Evolutionary conservation across 1,284 basidiomycete genomes (phyloP).

Genomic region (Apiotrichum sp.): DNA sequence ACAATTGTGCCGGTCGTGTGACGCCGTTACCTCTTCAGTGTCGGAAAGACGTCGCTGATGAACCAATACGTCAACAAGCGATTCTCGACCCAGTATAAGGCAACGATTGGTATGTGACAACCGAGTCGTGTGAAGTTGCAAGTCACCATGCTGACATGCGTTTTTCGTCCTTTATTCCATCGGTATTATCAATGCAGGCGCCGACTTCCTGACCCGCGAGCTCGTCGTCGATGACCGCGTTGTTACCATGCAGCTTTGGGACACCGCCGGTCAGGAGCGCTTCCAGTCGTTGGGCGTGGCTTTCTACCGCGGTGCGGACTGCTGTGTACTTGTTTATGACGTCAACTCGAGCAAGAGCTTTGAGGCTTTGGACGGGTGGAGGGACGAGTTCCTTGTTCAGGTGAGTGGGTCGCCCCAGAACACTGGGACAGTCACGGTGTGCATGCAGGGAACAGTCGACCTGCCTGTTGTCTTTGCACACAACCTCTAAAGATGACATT

Average conservation of each 20-base stretch:
- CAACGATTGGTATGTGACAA: conserved; percentile 69
- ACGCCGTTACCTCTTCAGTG: conserved; percentile 54
- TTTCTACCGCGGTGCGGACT: conserved; percentile 98
- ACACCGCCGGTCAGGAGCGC: conserved; percentile 97
- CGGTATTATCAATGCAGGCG: conserved; percentile 34
- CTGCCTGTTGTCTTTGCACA: not conserved
- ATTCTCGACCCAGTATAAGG: conserved; percentile 99
- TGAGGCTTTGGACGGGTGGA: conserved; percentile 91
- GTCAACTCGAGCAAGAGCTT: conserved; percentile 98
- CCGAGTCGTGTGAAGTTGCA: too few species aligned
- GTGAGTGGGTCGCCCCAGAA: conserved; percentile 24
- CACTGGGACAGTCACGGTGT: too few species aligned
- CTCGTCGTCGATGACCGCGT: conserved; percentile 97
- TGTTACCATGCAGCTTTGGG: conserved; percentile 99
- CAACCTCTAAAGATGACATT: too few species aligned
- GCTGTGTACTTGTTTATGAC: conserved; percentile 98
- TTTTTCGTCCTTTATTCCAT: not conserved
- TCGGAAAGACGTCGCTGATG: conserved; percentile 99
- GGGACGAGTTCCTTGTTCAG: conserved; percentile 92
- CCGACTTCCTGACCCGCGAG: conserved; percentile 85
- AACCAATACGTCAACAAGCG: conserved; percentile 99
- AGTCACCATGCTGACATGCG: not conserved
- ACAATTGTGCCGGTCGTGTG: not conserved
- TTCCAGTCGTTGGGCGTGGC: conserved; percentile 98
- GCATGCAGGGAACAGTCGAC: too few species aligned